Percentiles rank a stretch among this genome's conserved stretches.
phyloP scores from a whole-genome alignment of 176 grass and related monocot genomes.

The Aegilops speltoides region DNA sequence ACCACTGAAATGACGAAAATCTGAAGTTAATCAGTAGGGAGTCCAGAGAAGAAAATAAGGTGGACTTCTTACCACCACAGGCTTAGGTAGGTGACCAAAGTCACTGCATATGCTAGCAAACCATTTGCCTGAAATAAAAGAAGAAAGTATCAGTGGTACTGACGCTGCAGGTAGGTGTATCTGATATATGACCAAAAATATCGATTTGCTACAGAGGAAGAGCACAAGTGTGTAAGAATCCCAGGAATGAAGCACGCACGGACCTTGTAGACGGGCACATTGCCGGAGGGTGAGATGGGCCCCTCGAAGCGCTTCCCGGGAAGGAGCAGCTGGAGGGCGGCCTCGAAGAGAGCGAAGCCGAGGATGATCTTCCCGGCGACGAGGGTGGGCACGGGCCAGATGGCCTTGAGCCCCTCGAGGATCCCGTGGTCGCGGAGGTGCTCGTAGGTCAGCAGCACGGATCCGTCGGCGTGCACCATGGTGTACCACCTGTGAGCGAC shows the following conservation, averaged over 20 bases:
- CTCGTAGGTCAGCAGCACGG: constrained; percentile 68
- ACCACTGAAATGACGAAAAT: neutral
- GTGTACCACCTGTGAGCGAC: constrained; percentile 83
- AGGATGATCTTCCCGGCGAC: constrained; percentile 93
- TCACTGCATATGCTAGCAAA: constrained; percentile 94
- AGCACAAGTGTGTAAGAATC: too few relatives aligned
- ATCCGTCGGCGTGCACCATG: constrained; percentile 93
- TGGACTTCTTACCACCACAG: constrained; percentile 95
- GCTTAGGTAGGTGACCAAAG: constrained; percentile 72
- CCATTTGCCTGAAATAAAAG: constrained; percentile 74
- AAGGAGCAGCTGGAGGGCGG: constrained; percentile 78
- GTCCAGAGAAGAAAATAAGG: neutral
- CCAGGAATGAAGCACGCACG: too few relatives aligned
- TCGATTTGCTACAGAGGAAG: too few relatives aligned
- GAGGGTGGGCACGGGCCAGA: constrained; percentile 78
- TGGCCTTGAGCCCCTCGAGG: constrained; percentile 61
- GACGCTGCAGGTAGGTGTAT: neutral
- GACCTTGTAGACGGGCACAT: constrained; percentile 97
- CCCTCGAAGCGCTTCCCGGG: constrained; percentile 92
- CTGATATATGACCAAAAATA: too few relatives aligned
- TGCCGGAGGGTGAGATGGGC: constrained; percentile 64
- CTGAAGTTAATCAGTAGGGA: neutral
- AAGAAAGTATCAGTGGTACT: neutral
- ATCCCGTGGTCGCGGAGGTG: constrained; percentile 62
- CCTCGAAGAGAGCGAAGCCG: constrained; percentile 88